phyloP scores from a whole-genome alignment of 2,329 filamentous ascomycete genomes.

The Stagonosporopsis vannaccii region DNA sequence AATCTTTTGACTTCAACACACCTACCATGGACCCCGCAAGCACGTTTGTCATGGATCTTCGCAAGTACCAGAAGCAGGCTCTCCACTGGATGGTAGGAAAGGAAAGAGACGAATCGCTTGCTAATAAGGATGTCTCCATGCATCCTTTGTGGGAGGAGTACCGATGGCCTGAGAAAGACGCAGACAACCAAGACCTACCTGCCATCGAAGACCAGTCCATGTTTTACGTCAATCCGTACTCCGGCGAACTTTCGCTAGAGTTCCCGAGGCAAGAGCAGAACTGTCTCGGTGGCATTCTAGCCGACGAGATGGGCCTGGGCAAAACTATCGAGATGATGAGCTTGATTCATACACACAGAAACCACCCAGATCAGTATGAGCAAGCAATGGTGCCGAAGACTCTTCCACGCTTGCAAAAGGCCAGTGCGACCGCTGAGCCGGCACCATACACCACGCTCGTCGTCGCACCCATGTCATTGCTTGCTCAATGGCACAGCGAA shows the following conservation, averaged over 20 bases:
- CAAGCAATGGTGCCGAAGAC: slow-evolving; percentile 60
- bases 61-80: slow-evolving; percentile 95
- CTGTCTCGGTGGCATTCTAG: slow-evolving; percentile 89
- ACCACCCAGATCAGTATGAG: slow-evolving; percentile 55
- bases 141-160: slow-evolving; percentile 99
- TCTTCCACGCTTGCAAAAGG: slow-evolving; percentile 68
- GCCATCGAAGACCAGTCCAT: slow-evolving; percentile 68
- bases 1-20: slow-evolving; percentile 94
- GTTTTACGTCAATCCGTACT: slow-evolving; percentile 98
- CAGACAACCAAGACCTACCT: slow-evolving; percentile 79
- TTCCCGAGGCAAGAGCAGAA: slow-evolving; percentile 95
- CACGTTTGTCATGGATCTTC: slow-evolving; percentile 81
- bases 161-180: slow-evolving; percentile 84
- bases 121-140: slow-evolving; percentile 78
- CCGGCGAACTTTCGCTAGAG: slow-evolving; percentile 87
- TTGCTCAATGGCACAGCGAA: slow-evolving; percentile 98
- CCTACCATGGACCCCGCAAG: slow-evolving; percentile 83
- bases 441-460: slow-evolving; percentile 93
- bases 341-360: slow-evolving; percentile 83
- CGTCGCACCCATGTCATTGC: slow-evolving; percentile 93
- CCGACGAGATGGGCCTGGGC: slow-evolving; percentile 96
- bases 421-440: slow-evolving; percentile 64
- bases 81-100: slow-evolving; percentile 96
- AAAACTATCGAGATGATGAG: slow-evolving; percentile 99
- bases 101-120: slow-evolving; percentile 78